Conservation (phyloP, 2,329 filamentous ascomycete species). For the Colletotrichum liaoningense region DNA sequence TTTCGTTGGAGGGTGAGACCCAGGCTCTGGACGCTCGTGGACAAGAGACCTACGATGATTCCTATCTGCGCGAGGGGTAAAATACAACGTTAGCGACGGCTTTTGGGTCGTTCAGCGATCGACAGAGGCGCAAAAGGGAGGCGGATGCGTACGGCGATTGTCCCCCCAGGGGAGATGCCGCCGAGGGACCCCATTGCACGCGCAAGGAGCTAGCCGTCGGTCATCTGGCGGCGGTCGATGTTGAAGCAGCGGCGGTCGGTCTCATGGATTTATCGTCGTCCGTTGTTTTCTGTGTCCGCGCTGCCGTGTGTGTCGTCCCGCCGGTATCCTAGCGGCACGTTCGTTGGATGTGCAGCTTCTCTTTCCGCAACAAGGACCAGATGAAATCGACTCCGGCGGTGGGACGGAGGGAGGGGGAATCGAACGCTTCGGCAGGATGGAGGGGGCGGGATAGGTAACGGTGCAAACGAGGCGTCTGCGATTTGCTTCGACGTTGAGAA, state of each 20-base stretch:
- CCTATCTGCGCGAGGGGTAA: constrained; percentile 72
- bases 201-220: constrained; percentile 49
- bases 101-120: not conserved
- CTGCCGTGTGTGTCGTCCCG: constrained; percentile 15
- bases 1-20: constrained; percentile 97
- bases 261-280: constrained; percentile 23
- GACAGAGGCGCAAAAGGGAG: constrained; percentile 2
- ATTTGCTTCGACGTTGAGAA: not conserved
- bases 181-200: constrained; percentile 77
- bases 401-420: constrained; percentile 5
- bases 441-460: not conserved
- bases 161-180: constrained; percentile 82
- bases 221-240: constrained; percentile 57
- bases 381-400: constrained; percentile 10
- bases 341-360: constrained; percentile 1
- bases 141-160: constrained; percentile 72
- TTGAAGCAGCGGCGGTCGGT: constrained; percentile 26
- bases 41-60: constrained; percentile 91
- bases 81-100: constrained; percentile 35
- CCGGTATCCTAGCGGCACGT: constrained; percentile 9
- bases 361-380: constrained; percentile 1
- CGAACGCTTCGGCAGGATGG: not conserved
- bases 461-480: not conserved
- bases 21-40: constrained; percentile 93
- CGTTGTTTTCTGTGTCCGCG: constrained; percentile 2